Base-by-base conservation (phyloP, 1,284 basidiomycete species). In the Microbotryum scabiosae region DNA sequence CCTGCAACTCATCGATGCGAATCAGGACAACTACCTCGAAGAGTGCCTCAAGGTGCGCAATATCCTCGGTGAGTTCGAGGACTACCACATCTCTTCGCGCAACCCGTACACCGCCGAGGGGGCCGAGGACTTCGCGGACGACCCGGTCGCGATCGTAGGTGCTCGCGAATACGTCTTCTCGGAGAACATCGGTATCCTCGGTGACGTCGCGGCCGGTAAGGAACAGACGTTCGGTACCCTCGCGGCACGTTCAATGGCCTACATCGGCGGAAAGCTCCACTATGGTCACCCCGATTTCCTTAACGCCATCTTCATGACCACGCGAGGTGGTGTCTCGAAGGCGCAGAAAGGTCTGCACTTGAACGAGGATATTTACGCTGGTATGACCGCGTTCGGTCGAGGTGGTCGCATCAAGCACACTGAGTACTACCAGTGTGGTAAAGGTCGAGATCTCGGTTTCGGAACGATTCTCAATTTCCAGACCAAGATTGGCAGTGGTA, bases 111-210 rank as follows among this genome's bases (percentile, higher is more conserved):
- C 88, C 23, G 84, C 87, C 74, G 89, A 94, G 43, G 74, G 73
- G 45, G 71, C 74, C 51, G 63, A 71, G 56, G 73, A 59, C 47
- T 64, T 62, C 32, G 53, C 71, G 71, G 85, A 85, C 70, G 78
- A 87, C 54, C 94, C 94, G 20, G 90, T 98, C 43, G 96, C 96
- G 21, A 98, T 98, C 71, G 87, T 99, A 65, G 94, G 96, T 76
- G 92, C 94, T 23, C 85, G 96, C 77, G 96, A 99, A 80, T 99
- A 98, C 78, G 97, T 98, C 76, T 98, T 98, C 80, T 98, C 96
- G 55, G 96, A 99, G 80, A 97, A 97, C 77, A 98, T 98, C 70
- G 94, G 94, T 83, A 94, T 98, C 71, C 82, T 99, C 54, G 94
- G 94, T 77, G 94, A 99, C 77, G 83, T 98, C 56, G 94, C 94